These are phyloP conservation scores for Hypoxylon sp. DNA, from an alignment of 2,329 filamentous ascomycete genomes.

Conservation along the genomic window DNA sequence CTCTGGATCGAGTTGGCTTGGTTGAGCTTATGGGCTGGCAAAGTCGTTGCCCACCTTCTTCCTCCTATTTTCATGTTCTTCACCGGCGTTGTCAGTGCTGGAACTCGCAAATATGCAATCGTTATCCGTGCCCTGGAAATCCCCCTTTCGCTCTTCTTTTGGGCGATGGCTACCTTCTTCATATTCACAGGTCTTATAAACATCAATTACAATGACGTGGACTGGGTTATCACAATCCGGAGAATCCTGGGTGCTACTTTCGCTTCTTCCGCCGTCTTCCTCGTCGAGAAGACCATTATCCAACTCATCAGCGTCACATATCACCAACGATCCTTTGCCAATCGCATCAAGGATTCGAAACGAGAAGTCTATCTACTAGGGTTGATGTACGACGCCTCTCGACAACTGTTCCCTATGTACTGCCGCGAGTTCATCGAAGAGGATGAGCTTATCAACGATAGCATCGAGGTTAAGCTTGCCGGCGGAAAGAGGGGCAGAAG, in stretches of 20 bases:
- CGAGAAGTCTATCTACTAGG: slow-evolving; percentile 85
- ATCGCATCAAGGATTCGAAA: slow-evolving; percentile 90
- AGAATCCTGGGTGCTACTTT: slow-evolving; percentile 77
- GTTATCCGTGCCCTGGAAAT: slow-evolving; percentile 76
- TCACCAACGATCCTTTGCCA: slow-evolving; percentile 86
- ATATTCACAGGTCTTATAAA: slow-evolving; percentile 72
- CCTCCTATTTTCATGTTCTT: slow-evolving; percentile 78
- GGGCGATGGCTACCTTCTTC: slow-evolving; percentile 74
- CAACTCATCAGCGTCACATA: slow-evolving; percentile 89
- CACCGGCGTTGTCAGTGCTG: slow-evolving; percentile 77
- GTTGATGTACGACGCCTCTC: slow-evolving; percentile 90
- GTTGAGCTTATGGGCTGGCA: slow-evolving; percentile 77
- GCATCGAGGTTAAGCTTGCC: slow-evolving; percentile 77
- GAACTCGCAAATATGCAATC: slow-evolving; percentile 78
- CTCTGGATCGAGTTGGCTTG: slow-evolving; percentile 79
- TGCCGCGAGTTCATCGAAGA: slow-evolving; percentile 92
- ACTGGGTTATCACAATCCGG: slow-evolving; percentile 72
- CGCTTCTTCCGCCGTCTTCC: slow-evolving; percentile 77
- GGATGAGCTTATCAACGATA: slow-evolving; percentile 92
- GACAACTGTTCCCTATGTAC: slow-evolving; percentile 91
- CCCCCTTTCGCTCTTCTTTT: slow-evolving; percentile 77
- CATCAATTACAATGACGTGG: slow-evolving; percentile 54
- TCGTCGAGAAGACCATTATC: slow-evolving; percentile 83
- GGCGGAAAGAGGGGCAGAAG: slow-evolving; percentile 65
- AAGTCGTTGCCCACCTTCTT: slow-evolving; percentile 73